Conservation (phyloP, 2,329 filamentous ascomycete species). For the Botrytis tulipae region DNA sequence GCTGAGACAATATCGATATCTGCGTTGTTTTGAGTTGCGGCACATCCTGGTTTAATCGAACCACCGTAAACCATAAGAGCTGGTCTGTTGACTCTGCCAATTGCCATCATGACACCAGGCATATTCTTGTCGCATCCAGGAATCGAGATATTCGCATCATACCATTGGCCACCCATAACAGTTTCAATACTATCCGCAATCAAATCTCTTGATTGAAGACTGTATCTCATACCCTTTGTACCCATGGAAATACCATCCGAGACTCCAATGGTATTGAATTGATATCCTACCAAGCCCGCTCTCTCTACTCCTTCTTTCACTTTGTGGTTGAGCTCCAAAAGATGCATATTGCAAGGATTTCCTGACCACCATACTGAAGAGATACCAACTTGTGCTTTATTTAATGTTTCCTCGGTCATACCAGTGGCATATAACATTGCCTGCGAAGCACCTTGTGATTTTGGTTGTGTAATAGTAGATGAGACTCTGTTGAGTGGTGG, state of each 20-base stretch:
- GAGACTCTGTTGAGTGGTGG: slow-evolving; percentile 78
- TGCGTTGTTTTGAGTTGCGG: slow-evolving; percentile 66
- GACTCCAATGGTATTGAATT: slow-evolving; percentile 99
- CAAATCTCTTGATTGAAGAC: slow-evolving; percentile 88
- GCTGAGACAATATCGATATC: slow-evolving; percentile 93
- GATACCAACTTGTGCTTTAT: slow-evolving; percentile 96
- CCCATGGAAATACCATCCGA: slow-evolving; percentile 99
- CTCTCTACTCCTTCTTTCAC: slow-evolving; percentile 65
- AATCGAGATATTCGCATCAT: slow-evolving; percentile 94
- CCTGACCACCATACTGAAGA: slow-evolving; percentile 98
- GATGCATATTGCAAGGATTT: slow-evolving; percentile 99
- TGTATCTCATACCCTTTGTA: slow-evolving; percentile 94
- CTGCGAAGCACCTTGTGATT: slow-evolving; percentile 96
- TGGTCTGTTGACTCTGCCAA: slow-evolving; percentile 91
- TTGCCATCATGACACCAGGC: slow-evolving; percentile 88
- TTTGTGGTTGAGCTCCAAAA: slow-evolving; percentile 67
- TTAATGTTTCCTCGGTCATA: slow-evolving; percentile 80
- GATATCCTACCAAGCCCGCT: slow-evolving; percentile 84
- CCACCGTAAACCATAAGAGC: slow-evolving; percentile 98
- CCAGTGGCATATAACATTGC: slow-evolving; percentile 98
- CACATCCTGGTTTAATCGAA: slow-evolving; percentile 88
- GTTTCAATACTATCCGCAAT: slow-evolving; percentile 99
- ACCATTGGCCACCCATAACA: slow-evolving; percentile 98
- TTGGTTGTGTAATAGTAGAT: slow-evolving; percentile 85
- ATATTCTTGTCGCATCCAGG: slow-evolving; percentile 99